Evolutionary conservation across 768 basidiomycete species (phyloP), one percentile per base, ranked within the genome.

Genomic region (Tephrocybe sp.): DNA sequence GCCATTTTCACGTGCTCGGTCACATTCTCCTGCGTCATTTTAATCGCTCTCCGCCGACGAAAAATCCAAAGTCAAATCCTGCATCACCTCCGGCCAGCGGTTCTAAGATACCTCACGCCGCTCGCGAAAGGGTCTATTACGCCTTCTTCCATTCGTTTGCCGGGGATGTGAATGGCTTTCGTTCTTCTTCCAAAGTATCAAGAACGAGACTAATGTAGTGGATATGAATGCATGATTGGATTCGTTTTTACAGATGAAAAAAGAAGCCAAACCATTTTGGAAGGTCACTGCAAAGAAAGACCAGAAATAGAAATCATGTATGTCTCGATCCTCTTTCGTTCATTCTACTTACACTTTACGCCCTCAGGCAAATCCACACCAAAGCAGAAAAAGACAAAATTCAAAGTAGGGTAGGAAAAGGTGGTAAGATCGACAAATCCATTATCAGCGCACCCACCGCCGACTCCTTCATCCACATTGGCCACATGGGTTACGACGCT

Each of bases 141-240:
- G 92, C 94, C 2, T 95, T 86, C 79, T 97, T 98, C 61, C 91
- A 96, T 70, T 86, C 92, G 1, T 98, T 97, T 67, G 75, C 86
- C 3, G 87, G 91, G 44, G 95, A 99, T 72, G 95, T 96, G 62
- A 69, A 94, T 79, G n/a, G 11, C 32, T 9, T 30, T 16, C n/a
- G n/a, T n/a, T n/a, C 19, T 43, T 45, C n/a, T 44, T 25, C 9
- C 22, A 9, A 12, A 24, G 21, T 3, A 12, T 24, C 9, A 24
- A 19, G 25, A 18, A 21, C n/a, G n/a, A n/a, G n/a, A 18, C n/a
- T 43, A 19, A 44, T 13, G 1, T n/a, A 2, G 22, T 47, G 22
- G 18, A 19, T 63, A 97, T 93, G 79, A 87, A 54, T 92, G 90
- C 60, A 90, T 90, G 84, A 80, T 98, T 57, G 94, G 90, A 2